Evolutionary conservation across 2,329 filamentous ascomycete species (phyloP), one percentile per base, ranked within the genome.

Genomic region (Fusarium chuoi): DNA sequence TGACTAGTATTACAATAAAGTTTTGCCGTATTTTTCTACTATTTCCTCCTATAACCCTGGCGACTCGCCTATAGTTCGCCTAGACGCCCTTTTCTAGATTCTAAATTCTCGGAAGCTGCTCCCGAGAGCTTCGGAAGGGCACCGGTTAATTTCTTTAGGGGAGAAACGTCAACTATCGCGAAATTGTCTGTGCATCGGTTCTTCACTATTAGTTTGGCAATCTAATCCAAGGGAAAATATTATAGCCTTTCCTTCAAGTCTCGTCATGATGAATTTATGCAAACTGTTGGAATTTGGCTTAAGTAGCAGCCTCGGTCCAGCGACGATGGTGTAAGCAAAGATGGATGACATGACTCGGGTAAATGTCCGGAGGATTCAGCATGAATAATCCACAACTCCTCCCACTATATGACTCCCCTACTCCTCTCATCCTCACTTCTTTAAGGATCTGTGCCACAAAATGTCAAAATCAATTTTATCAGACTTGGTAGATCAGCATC

Each of bases 401-500:
- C 13, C 18, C 14, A 26, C 4, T 10, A 6, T 14, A 39, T 22
- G 20, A 17, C 54, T 33, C 28, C 13, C 7, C 5, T 1, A 7
- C 9, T 20, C 10, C 20, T 20, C 24, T 15, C 15, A 7, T 2
- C 3, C 15, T 20, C 8, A n/a, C 6, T 18, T 7, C 9, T 13
- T 6, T 5, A 17, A 12, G 9, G 0, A 6, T 11, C 13, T 10
- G 2, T 6, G 4, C 11, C 7, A 0, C 12, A 26, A 22, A 15
- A 70, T 70, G 67, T 22, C 52, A 6, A 2, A 33, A 20, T 18
- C 48, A 30, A 49, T 4, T 1, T 7, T 70, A 2, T 70, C 67
- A 3, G 41, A 55, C 7, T 28, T 70, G 3, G 52, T 70, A 7
- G 4, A 70, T 15, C 52, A 70, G 46, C 46, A 70, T 41, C 46